These are phyloP conservation scores for Fusarium papillatum DNA, from an alignment of 2,329 filamentous ascomycete genomes.

Conservation along the genomic window DNA sequence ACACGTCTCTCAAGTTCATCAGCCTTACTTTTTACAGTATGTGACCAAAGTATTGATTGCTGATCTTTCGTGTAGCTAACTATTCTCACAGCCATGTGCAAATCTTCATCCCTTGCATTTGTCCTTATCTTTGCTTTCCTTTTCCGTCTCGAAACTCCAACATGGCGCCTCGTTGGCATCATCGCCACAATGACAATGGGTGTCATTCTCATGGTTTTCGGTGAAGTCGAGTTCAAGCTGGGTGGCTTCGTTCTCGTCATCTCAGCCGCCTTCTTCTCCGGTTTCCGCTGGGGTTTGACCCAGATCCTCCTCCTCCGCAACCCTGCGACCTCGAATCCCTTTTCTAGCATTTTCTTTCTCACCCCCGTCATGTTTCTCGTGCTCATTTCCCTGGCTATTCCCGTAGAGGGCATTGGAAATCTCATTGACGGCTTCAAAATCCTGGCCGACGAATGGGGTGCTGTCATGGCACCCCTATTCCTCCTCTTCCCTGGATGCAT, in stretches of 20 bases:
- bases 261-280: constrained; percentile 92
- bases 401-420: constrained; percentile 83
- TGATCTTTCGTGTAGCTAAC: neutral
- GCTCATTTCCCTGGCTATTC: constrained; percentile 83
- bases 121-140: constrained; percentile 96
- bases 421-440: constrained; percentile 75
- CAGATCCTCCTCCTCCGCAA: constrained; percentile 96
- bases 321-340: constrained; percentile 95
- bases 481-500: constrained; percentile 91
- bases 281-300: constrained; percentile 98
- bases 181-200: constrained; percentile 94
- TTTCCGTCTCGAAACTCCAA: constrained; percentile 91
- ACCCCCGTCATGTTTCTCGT: constrained; percentile 95
- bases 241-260: constrained; percentile 95
- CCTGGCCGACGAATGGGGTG: constrained; percentile 78
- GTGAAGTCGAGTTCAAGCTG: constrained; percentile 90
- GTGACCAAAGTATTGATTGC: constrained; percentile 43
- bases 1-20: constrained; percentile 96
- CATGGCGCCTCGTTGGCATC: constrained; percentile 86
- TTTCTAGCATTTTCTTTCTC: constrained; percentile 98
- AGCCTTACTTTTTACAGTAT: constrained; percentile 95
- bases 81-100: constrained; percentile 85
- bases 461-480: constrained; percentile 75
- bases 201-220: constrained; percentile 98
- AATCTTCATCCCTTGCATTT: constrained; percentile 95